phyloP scores from a whole-genome alignment of 805 yeast species.

The Wickerhamiella qilinensis region DNA sequence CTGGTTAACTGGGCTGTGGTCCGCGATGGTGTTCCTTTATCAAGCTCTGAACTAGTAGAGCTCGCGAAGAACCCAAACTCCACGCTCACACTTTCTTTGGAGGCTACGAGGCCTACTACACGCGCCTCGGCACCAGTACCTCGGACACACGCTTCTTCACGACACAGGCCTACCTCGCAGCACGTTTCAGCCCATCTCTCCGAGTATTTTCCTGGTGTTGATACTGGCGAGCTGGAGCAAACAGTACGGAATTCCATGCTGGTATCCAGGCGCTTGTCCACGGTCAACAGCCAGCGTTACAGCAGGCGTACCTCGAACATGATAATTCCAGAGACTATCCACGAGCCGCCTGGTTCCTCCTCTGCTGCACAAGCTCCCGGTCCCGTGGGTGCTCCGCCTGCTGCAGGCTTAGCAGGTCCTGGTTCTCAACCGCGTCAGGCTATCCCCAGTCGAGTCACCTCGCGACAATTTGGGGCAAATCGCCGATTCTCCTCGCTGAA shows the following conservation, averaged over 20 bases:
- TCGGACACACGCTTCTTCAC: constrained; percentile 17
- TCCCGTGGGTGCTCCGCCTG: not conserved
- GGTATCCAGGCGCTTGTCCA: constrained; percentile 49
- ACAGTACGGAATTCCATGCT: constrained; percentile 76
- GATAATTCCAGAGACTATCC: not conserved
- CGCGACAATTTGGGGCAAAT: not conserved
- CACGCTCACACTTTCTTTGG: constrained; percentile 5
- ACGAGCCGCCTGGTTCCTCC: constrained; percentile 7
- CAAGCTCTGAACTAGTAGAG: constrained; percentile 10
- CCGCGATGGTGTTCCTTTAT: constrained; percentile 6
- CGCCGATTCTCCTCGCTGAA: not conserved
- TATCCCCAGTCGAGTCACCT: not conserved
- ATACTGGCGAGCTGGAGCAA: constrained; percentile 50
- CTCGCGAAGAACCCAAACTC: constrained; percentile 7
- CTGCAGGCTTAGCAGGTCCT: too few species aligned
- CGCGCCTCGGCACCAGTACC: not conserved
- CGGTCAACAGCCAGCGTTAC: constrained; percentile 1
- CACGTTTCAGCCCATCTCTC: constrained; percentile 76
- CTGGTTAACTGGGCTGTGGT: constrained; percentile 4
- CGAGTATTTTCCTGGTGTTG: constrained; percentile 82
- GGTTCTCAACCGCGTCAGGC: not conserved
- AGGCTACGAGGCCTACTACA: not conserved
- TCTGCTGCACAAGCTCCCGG: not conserved
- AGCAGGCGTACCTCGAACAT: constrained; percentile 3
- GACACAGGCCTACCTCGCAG: constrained; percentile 88